These are phyloP conservation scores for Whalleya microplaca DNA, from an alignment of 2,329 filamentous ascomycete species.

Conservation along the genomic window DNA sequence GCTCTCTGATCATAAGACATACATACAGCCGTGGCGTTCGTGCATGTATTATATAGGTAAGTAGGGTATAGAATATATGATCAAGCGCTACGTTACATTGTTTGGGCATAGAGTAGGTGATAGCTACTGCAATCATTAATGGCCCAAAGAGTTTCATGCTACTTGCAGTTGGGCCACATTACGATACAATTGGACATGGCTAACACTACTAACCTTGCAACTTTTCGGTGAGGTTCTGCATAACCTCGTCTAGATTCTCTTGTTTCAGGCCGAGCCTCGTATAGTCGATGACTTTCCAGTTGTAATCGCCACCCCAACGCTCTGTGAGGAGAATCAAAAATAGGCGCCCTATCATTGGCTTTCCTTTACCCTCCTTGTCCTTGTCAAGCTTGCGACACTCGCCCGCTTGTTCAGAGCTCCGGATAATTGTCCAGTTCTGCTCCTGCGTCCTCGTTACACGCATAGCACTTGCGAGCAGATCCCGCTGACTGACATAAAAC, in stretches of 20 bases:
- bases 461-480: conserved; percentile 40
- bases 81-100: no score
- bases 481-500: conserved; percentile 39
- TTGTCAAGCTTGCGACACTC: conserved; percentile 16
- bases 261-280: conserved; percentile 31
- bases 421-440: conserved; percentile 35
- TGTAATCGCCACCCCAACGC: conserved; percentile 39
- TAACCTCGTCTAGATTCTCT: conserved; percentile 36
- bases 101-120: no score
- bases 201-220: neutral
- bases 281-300: conserved; percentile 35
- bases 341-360: conserved; percentile 23
- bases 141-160: no score
- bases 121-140: no score
- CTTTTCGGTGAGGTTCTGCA: conserved; percentile 20
- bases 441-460: conserved; percentile 36
- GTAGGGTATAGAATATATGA: no score
- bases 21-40: no score
- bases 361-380: conserved; percentile 16
- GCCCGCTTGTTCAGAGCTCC: conserved; percentile 1
- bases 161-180: no score
- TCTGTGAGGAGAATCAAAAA: conserved; percentile 36
- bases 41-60: no score
- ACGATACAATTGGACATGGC: no score
- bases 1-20: no score